Evolutionary conservation across 441 rosid species (phyloP), one percentile per base, ranked within the genome.

Genomic region (Daphne laureola): DNA sequence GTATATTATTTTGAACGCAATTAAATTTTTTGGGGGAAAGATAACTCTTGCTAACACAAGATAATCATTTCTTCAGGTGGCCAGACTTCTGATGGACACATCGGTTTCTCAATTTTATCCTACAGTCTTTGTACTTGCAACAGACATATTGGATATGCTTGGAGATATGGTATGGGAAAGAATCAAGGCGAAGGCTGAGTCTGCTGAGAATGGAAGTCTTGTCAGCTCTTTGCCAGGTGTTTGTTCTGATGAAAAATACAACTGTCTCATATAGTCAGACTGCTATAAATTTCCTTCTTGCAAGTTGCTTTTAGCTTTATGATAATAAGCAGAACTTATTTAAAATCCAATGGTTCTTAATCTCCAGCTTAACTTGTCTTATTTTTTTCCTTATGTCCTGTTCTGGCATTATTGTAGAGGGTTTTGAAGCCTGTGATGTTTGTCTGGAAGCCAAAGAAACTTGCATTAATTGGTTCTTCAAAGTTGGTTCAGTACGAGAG

Each of bases 111-210:
- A 84, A 57, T 92, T 92, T 74, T 92, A 88, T 77, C 98, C 98
- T 64, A 88, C 95, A 17, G 68, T 88, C 58, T 92, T 92, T 69
- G 94, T 86, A 69, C 79, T 84, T 61, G 94, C 78, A 57, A 78
- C 88, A 8, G 95, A 88, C 58, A 68, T 86, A 66, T 65, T 92
- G 71, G 95, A 88, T 73, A 82, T 81, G 80, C 84, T 92, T 57
- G 95, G 96, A 53, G 83, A 84, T 69, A 66, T 92, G 88, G 94
- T 86, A 53, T 88, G 98, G 98, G 76, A 84, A 61, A 89, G 96
- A 58, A 74, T 92, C 67, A 77, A 67, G 71, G 80, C 75, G 67
- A 92, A 78, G 79, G 94, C 94, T 75, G 94, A 86, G 76, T 64
- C 67, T 70, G 67, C 86, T 61, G 88, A 77, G 64, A 73, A 79